A percentile compares a stretch with the other conserved stretches of the same genome.
These are phyloP conservation scores for Artomyces pyxidatus DNA, from an alignment of 768 basidiomycete genomes.

Conservation along the genomic window DNA sequence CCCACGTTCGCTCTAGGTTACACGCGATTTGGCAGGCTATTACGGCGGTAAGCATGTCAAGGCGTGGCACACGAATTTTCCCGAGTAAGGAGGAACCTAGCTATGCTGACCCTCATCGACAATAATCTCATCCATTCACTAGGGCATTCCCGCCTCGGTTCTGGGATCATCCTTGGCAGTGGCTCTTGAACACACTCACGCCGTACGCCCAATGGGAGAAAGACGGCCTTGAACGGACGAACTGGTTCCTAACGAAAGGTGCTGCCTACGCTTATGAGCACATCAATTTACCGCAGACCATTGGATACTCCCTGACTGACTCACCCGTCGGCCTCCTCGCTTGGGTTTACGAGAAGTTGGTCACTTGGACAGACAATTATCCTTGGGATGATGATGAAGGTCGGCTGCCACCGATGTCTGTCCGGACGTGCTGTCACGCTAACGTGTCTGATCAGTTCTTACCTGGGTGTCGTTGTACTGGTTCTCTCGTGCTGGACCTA, in stretches of 20 bases:
- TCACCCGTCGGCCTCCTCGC: conserved; percentile 42
- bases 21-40: conserved; percentile 22
- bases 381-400: conserved; percentile 53
- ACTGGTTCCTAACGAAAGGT: conserved; percentile 18
- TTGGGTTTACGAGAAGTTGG: conserved; percentile 31
- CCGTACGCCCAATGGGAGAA: conserved; percentile 24
- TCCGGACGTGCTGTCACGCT: not conserved
- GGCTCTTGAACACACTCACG: conserved; percentile 20
- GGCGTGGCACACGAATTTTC: conserved; percentile 45
- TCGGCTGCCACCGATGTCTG: conserved; percentile 9
- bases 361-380: conserved; percentile 35
- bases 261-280: conserved; percentile 27
- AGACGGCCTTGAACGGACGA: conserved; percentile 16
- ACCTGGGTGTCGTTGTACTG: conserved; percentile 31
- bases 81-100: conserved; percentile 24
- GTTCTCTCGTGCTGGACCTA: conserved; percentile 28
- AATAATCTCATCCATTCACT: not conserved
- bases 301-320: conserved; percentile 46
- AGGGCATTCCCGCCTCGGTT: not conserved
- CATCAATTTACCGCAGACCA: conserved; percentile 24
- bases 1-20: conserved; percentile 22
- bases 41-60: conserved; percentile 37
- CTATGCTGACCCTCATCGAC: not conserved
- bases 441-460: conserved; percentile 23
- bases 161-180: conserved; percentile 21